A percentile compares a stretch with the other conserved stretches of the same genome.
These are phyloP conservation scores for Leccinellum albellum DNA, from an alignment of 768 basidiomycete genomes.

Conservation along the genomic window DNA sequence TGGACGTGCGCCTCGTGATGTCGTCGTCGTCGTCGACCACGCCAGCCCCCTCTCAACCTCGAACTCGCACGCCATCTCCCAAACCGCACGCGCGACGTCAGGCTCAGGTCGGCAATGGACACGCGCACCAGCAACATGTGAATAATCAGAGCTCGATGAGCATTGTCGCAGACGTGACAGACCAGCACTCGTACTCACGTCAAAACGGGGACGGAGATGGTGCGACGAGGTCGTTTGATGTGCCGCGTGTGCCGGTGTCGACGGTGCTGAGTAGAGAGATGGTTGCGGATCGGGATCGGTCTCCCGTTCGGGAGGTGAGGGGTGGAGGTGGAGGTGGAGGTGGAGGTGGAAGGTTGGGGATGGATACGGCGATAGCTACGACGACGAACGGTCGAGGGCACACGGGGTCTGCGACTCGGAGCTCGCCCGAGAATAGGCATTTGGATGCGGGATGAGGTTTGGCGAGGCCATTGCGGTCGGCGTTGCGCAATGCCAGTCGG, in stretches of 20 bases:
- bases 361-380: not conserved
- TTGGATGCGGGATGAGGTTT: conserved; percentile 15
- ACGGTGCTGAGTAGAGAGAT: not conserved
- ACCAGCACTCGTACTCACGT: conserved; percentile 26
- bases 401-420: not conserved
- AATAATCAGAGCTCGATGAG: conserved; percentile 37
- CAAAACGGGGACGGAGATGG: conserved; percentile 8
- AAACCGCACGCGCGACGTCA: conserved; percentile 10
- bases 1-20: not conserved
- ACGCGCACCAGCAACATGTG: not conserved
- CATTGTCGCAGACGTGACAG: conserved; percentile 61
- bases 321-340: not conserved
- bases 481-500: conserved; percentile 51
- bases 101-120: too few relatives aligned
- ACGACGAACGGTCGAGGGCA: not conserved
- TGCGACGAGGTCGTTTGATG: conserved; percentile 19
- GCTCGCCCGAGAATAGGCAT: not conserved
- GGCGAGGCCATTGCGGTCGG: conserved; percentile 57
- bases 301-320: too few relatives aligned
- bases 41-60: not conserved
- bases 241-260: conserved; percentile 19
- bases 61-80: not conserved
- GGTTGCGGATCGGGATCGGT: not conserved
- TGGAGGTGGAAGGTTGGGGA: not conserved
- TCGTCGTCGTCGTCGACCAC: not conserved